phyloP scores from a whole-genome alignment of 352 stramenopile species.

The Elongisporangium prolatum region DNA sequence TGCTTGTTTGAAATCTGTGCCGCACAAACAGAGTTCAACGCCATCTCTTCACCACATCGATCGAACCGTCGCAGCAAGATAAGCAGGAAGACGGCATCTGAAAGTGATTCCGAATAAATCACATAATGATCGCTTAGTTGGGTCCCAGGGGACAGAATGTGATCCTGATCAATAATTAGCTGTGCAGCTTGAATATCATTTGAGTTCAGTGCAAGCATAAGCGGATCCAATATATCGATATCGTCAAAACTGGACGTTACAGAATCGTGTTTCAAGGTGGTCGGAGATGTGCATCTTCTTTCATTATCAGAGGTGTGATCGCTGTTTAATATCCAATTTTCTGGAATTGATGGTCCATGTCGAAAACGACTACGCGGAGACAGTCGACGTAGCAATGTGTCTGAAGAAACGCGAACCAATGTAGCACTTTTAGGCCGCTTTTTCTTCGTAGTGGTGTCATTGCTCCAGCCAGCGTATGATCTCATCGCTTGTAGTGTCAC shows the following conservation, averaged over 20 bases:
- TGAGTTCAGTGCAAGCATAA: conserved; percentile 5
- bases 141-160: conserved; percentile 17
- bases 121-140: conserved; percentile 23
- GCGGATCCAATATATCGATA: conserved; percentile 7
- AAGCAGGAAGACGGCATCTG: conserved; percentile 8
- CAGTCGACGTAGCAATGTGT: conserved; percentile 27
- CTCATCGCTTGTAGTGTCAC: conserved; percentile 53
- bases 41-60: conserved; percentile 1
- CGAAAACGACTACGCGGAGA: conserved; percentile 27
- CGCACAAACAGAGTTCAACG: neutral
- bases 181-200: conserved; percentile 17
- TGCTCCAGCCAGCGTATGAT: conserved; percentile 45
- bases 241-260: neutral
- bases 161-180: conserved; percentile 20
- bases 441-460: conserved; percentile 6
- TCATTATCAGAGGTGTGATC: conserved; percentile 10
- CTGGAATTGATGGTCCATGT: conserved; percentile 16
- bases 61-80: conserved; percentile 7
- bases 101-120: conserved; percentile 13
- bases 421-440: conserved; percentile 6
- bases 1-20: neutral
- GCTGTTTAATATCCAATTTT: conserved; percentile 3
- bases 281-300: neutral
- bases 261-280: neutral
- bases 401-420: conserved; percentile 34